Base-by-base conservation (phyloP, 75 land plant species). In the Selaginella tamariscina region DNA sequence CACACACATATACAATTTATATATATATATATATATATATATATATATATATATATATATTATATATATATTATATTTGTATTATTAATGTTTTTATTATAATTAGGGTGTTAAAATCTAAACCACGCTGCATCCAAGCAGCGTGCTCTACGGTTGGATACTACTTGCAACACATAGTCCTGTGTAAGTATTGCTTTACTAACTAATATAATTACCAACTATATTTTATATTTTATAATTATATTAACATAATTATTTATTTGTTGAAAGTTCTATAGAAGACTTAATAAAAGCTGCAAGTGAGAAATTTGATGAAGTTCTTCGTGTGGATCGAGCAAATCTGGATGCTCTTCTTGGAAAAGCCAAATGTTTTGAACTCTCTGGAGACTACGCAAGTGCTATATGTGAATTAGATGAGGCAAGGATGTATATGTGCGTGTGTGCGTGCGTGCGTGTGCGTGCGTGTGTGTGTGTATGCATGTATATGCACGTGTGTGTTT, bases 321-420 rank as follows among this genome's bases (percentile, higher is more conserved):
- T 74, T 0, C 30, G 29, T 28, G 49, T 39, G 15, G 68, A 60
- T 68, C 70, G 72, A 54, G 68, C 32, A 27, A 31, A 29, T n/a
- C 27, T 74, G 13, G 76, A 74, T 23, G 76, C 72, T 8, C 32
- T 74, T 24, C 29, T 74, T 29, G 76, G 76, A 60, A 60, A 68
- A 74, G 76, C 76, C n/a, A 32, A 30, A 32, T 68, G 30, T 59
- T 56, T 66, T 60, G 76, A 74, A 29, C 65, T 74, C 13, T 68
- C 55, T 24, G 54, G 33, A n/a, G 76, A 74, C 13, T 74, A 74
- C 26, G 21, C 71, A 32, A 39, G 68, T 39, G 76, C 76, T 68
- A 31, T 74, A 31, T 69, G 11, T 32, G 76, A 74, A 28, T 70
- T 74, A 20, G 67, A 18, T 33, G 72, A 74, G 66, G 67, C 29